These are phyloP conservation scores for Hypomyces perniciosus DNA, from an alignment of 2,329 filamentous ascomycete species.

Conservation along the genomic window DNA sequence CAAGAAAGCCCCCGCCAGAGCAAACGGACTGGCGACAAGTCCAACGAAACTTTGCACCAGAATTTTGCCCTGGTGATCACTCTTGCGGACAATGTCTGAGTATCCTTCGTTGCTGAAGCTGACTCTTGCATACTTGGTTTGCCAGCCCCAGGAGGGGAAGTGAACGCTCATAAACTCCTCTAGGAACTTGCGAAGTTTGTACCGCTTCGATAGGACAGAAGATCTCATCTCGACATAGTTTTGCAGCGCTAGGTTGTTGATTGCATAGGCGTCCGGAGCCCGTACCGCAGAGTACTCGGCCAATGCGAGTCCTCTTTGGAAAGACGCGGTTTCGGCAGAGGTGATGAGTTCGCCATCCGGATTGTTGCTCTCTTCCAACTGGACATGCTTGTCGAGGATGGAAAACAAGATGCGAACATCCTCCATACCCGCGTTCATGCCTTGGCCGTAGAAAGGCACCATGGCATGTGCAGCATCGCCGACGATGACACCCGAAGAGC, in stretches of 20 bases:
- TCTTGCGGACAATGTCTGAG: conserved; percentile 68
- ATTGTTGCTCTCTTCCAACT: conserved; percentile 39
- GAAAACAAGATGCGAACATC: conserved; percentile 86
- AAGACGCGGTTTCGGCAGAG: conserved; percentile 36
- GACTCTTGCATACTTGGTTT: conserved; percentile 85
- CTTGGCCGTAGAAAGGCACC: conserved; percentile 97
- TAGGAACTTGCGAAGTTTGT: conserved; percentile 74
- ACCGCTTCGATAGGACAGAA: conserved; percentile 70
- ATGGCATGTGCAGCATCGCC: conserved; percentile 96
- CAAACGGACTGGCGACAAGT: conserved; percentile 28
- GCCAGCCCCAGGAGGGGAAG: conserved; percentile 74
- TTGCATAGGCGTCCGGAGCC: conserved; percentile 73
- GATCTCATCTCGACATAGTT: conserved; percentile 95
- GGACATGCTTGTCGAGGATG: conserved; percentile 63
- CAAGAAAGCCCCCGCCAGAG: conserved; percentile 20
- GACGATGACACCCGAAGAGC: conserved; percentile 70
- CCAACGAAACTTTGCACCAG: conserved; percentile 42
- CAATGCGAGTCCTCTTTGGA: conserved; percentile 60
- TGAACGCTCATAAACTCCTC: conserved; percentile 78
- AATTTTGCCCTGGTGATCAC: conserved; percentile 61
- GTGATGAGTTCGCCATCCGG: conserved; percentile 28
- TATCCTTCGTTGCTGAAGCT: conserved; percentile 94
- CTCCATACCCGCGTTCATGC: conserved; percentile 94
- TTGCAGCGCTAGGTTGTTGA: conserved; percentile 83
- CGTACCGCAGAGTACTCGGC: conserved; percentile 69